Conservation (phyloP, 2,329 filamentous ascomycete species). For the Cladophialophora exuberans region DNA sequence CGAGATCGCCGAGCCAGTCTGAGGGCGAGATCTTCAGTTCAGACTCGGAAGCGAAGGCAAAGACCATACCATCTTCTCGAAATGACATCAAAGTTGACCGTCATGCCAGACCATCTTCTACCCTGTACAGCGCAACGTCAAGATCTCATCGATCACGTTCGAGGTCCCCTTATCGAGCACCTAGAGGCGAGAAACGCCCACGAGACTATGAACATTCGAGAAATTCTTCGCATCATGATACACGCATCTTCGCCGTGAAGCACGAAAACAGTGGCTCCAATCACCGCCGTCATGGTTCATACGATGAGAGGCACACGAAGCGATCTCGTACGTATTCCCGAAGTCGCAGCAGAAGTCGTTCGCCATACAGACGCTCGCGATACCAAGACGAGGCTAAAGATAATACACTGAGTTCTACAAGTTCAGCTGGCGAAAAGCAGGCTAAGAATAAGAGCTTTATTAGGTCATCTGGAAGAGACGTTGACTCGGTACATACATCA, state of each 20-base stretch:
- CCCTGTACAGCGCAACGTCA: constrained; percentile 35
- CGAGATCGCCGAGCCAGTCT: constrained; percentile 68
- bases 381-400: constrained; percentile 28
- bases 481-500: neutral
- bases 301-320: constrained; percentile 57
- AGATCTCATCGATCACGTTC: constrained; percentile 43
- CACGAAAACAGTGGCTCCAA: constrained; percentile 45
- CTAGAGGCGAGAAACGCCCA: constrained; percentile 47
- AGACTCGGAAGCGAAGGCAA: constrained; percentile 78
- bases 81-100: constrained; percentile 88
- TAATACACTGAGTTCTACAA: constrained; percentile 46
- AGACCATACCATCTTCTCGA: constrained; percentile 73
- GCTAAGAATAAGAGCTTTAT: constrained; percentile 2
- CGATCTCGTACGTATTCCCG: constrained; percentile 42
- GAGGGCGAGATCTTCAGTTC: constrained; percentile 86
- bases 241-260: constrained; percentile 41
- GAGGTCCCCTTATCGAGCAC: constrained; percentile 46
- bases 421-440: constrained; percentile 55
- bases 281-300: constrained; percentile 43
- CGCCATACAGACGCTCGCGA: constrained; percentile 43
- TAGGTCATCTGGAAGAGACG: neutral
- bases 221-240: constrained; percentile 35
- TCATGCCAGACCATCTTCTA: constrained; percentile 74
- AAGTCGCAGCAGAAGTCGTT: constrained; percentile 45
- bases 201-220: constrained; percentile 43